Base-by-base conservation (phyloP, 2,329 filamentous ascomycete species). In the Epichloe coenophiala region DNA sequence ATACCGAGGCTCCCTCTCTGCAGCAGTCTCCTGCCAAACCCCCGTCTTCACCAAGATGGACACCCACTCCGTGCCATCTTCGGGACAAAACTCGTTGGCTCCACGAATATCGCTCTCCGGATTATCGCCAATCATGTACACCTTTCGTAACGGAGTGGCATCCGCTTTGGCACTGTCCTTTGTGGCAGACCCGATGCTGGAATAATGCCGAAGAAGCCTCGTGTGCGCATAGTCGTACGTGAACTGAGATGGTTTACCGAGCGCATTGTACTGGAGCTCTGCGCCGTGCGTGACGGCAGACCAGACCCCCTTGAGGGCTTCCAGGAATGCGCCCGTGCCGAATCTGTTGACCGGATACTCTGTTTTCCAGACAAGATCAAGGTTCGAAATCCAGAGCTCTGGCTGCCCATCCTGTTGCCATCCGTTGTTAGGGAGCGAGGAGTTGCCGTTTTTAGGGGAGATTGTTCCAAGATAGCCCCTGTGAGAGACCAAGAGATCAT, bases 61-160 rank as follows among this genome's bases (percentile, higher is more conserved):
- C 40, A 75, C 70, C 89, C 90, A 95, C 52, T 81, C 72, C n/a
- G 81, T 86, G 8, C 83, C 83, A 51, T 76, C 68, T 4, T 75
- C 70, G 55, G 84, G 86, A 43, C 70, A 61, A 61, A 85, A 95
- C 44, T 77, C 75, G 63, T 95, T 95, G 19, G 88, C 90, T 5
- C 93, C 93, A 5, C 80, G 73, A 57, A 98, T 95, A 64, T 98
- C 93, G 58, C 86, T 93, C 62, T 88, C 88, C 5, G 86, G 86
- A 60, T 91, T 91, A 61, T 91, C 86, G 5, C 93, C 93, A 41
- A 97, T 79, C 91, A 97, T 97, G 68, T 95, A 97, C 11, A 97
- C 89, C 42, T 76, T 78, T 59, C 75, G 73, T 50, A 95, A 66
- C n/a, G 76, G 74, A 19, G 84, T 73, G 62, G 86, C 81, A 52